Evolutionary conservation across 2,329 filamentous ascomycete genomes (phyloP).

Genomic region (Penicillium sp.): DNA sequence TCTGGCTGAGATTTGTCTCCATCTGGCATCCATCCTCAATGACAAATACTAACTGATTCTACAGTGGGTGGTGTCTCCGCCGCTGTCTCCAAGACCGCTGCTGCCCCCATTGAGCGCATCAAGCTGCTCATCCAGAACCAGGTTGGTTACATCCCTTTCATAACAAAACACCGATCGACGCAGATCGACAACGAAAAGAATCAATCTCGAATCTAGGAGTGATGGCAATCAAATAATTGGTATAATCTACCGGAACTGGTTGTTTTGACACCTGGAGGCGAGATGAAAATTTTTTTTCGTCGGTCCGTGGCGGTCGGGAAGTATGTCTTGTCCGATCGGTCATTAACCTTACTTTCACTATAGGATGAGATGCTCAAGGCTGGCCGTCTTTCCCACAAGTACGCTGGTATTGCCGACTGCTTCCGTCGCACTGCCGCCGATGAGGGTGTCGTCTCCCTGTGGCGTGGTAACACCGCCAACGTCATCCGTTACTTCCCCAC

Average conservation of each 20-base stretch:
- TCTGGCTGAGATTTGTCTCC: not conserved
- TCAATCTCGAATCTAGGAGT: not conserved
- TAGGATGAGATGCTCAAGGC: conserved; percentile 99
- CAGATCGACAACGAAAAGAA: not conserved
- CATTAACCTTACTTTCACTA: conserved; percentile 17
- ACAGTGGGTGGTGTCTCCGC: conserved; percentile 99
- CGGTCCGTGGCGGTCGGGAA: conserved; percentile 5
- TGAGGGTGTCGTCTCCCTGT: conserved; percentile 93
- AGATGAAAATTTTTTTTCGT: conserved; percentile 20
- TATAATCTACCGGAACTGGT: not conserved
- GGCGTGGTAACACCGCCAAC: conserved; percentile 99
- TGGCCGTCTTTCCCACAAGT: conserved; percentile 97
- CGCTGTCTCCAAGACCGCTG: conserved; percentile 99
- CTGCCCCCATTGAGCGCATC: conserved; percentile 99
- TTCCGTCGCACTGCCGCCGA: conserved; percentile 86
- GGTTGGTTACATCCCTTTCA: conserved; percentile 60
- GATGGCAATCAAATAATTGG: not conserved
- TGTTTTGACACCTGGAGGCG: not conserved
- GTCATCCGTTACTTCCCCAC: conserved; percentile 99
- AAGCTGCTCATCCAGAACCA: conserved; percentile 99
- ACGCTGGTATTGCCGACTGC: conserved; percentile 90
- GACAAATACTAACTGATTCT: conserved; percentile 44
- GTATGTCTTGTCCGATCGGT: not conserved
- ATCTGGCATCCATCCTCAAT: too few relatives aligned
- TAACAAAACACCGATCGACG: not conserved